Evolutionary conservation across 176 grass and related monocot species (phyloP).

Genomic region (Oryza glaberrima): DNA sequence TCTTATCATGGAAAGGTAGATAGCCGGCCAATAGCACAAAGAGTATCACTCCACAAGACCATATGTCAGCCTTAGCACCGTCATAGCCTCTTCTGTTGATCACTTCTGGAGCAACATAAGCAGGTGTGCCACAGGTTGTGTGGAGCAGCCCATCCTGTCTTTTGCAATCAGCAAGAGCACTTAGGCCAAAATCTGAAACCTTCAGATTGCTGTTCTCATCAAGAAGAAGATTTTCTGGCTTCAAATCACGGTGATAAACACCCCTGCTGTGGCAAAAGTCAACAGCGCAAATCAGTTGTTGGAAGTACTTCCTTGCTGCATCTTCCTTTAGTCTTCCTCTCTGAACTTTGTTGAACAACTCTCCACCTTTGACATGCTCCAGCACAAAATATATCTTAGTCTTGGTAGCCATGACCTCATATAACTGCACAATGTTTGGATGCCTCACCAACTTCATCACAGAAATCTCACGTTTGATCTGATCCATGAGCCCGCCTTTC

Average conservation of each 20-base stretch:
- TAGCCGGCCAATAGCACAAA: conserved; percentile 90
- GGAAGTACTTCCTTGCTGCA: conserved; percentile 84
- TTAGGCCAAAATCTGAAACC: conserved; percentile 87
- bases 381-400: conserved; percentile 89
- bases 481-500: conserved; percentile 85
- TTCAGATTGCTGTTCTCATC: conserved; percentile 92
- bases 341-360: conserved; percentile 81
- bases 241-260: conserved; percentile 94
- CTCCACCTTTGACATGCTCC: conserved; percentile 85
- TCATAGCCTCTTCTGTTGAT: conserved; percentile 93
- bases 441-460: conserved; percentile 91
- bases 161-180: conserved; percentile 66
- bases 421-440: conserved; percentile 80
- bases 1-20: conserved; percentile 91
- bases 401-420: conserved; percentile 97
- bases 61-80: conserved; percentile 92
- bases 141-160: conserved; percentile 82
- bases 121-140: conserved; percentile 95
- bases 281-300: conserved; percentile 79
- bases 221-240: conserved; percentile 86
- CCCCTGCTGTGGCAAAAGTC: conserved; percentile 93
- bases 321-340: conserved; percentile 91
- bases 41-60: conserved; percentile 95
- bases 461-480: conserved; percentile 94
- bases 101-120: conserved; percentile 95